These are phyloP conservation scores for Acacia melanoxylon DNA, from an alignment of 306 rosid genomes.

Conservation along the genomic window DNA sequence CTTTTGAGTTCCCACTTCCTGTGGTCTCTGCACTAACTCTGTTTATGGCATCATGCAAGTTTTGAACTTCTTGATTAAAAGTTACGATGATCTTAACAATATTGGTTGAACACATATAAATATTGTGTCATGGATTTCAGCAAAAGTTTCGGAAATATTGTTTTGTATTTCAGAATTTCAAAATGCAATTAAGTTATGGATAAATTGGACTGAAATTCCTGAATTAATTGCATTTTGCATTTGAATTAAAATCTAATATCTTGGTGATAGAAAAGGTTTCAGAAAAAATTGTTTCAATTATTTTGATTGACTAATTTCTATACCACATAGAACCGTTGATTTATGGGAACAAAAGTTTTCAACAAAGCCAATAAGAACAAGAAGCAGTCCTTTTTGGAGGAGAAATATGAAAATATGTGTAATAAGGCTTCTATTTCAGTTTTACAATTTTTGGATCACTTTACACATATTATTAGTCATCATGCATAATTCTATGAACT, in stretches of 20 bases:
- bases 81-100: slow-evolving; percentile 4
- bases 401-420: not conserved
- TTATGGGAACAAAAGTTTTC: not conserved
- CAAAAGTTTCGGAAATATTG: too few species aligned
- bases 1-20: too few species aligned
- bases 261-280: not conserved
- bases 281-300: not conserved
- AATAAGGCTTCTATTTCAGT: slow-evolving; percentile 3
- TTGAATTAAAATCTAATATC: slow-evolving; percentile 9
- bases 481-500: not conserved
- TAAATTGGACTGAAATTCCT: not conserved
- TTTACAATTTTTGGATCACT: not conserved
- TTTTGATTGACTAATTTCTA: not conserved
- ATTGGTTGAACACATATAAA: not conserved
- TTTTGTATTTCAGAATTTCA: too few species aligned
- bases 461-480: not conserved
- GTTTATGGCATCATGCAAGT: slow-evolving; percentile 3
- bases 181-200: not conserved
- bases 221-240: not conserved
- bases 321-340: not conserved
- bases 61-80: slow-evolving; percentile 16
- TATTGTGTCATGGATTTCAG: too few species aligned
- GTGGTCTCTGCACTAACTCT: too few species aligned
- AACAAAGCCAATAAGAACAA: slow-evolving; percentile 1
- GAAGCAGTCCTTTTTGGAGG: not conserved